These are phyloP conservation scores for Sphaerulina vaccinii DNA, from an alignment of 2,329 filamentous ascomycete species.

Conservation along the genomic window DNA sequence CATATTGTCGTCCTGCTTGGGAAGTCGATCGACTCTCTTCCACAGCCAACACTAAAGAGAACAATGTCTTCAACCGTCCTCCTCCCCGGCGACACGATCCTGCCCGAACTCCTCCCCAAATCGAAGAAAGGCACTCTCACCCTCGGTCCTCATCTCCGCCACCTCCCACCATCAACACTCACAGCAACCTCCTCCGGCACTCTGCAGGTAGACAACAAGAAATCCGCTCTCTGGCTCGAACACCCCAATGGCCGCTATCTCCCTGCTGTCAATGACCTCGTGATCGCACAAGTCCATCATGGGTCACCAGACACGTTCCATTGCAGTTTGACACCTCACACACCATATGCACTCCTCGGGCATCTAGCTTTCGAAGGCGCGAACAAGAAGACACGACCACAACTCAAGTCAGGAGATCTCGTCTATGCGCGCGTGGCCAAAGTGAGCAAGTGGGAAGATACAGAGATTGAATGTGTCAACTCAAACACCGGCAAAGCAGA, in stretches of 20 bases:
- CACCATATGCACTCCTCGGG: slow-evolving; percentile 67
- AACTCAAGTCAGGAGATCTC: slow-evolving; percentile 70
- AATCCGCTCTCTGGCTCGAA: slow-evolving; percentile 78
- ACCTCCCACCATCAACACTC: slow-evolving; percentile 74
- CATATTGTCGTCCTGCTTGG: too few species aligned
- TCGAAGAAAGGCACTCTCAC: slow-evolving; percentile 66
- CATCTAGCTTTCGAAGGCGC: slow-evolving; percentile 92
- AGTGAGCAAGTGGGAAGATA: slow-evolving; percentile 78
- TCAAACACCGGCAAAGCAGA: slow-evolving; percentile 83
- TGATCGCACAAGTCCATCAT: slow-evolving; percentile 82
- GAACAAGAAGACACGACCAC: slow-evolving; percentile 85
- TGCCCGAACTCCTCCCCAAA: slow-evolving; percentile 64
- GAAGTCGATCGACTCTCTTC: too few species aligned
- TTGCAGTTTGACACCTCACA: slow-evolving; percentile 68
- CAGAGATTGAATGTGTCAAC: slow-evolving; percentile 87
- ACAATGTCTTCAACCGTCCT: slow-evolving; percentile 54
- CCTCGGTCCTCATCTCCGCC: slow-evolving; percentile 78
- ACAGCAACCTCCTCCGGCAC: slow-evolving; percentile 66
- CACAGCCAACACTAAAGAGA: too few species aligned
- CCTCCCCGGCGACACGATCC: slow-evolving; percentile 77
- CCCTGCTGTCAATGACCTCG: slow-evolving; percentile 76
- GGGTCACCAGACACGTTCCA: slow-evolving; percentile 75
- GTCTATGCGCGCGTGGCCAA: slow-evolving; percentile 84
- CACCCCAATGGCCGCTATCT: slow-evolving; percentile 70
- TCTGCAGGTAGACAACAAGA: slow-evolving; percentile 66